A percentile compares a stretch with the other conserved stretches of the same genome.
Conservation (phyloP, 768 basidiomycete species). For the Leccinum subtestaceum region DNA sequence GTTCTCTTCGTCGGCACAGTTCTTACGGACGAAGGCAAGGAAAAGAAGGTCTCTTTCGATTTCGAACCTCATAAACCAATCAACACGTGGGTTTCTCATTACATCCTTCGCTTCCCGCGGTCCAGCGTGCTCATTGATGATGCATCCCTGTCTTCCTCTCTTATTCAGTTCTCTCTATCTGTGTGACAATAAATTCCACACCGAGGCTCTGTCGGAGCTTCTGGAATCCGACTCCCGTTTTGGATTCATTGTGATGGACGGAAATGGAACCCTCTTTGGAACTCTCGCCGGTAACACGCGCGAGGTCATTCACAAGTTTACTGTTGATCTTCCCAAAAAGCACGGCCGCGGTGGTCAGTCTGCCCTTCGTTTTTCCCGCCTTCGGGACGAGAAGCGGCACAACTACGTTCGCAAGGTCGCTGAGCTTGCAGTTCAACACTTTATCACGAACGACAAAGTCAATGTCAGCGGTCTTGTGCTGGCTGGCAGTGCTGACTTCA, state of each 20-base stretch:
- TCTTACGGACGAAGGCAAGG: slow-evolving; percentile 97
- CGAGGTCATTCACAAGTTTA: slow-evolving; percentile 97
- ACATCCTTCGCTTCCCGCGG: neutral
- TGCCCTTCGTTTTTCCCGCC: slow-evolving; percentile 98
- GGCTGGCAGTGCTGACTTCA: slow-evolving; percentile 97
- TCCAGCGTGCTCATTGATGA: neutral
- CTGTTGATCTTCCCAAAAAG: slow-evolving; percentile 98
- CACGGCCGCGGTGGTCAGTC: slow-evolving; percentile 99
- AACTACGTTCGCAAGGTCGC: slow-evolving; percentile 99
- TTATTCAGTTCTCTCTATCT: slow-evolving; percentile 84
- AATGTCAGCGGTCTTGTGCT: slow-evolving; percentile 95
- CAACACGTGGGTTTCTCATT: slow-evolving; percentile 72
- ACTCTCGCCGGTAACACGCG: slow-evolving; percentile 96
- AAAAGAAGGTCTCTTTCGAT: slow-evolving; percentile 98
- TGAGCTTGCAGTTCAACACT: slow-evolving; percentile 95
- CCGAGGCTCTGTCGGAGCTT: slow-evolving; percentile 93
- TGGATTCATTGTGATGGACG: slow-evolving; percentile 99
- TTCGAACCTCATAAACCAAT: slow-evolving; percentile 99
- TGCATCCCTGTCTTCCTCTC: slow-evolving; percentile 2
- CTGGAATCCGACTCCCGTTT: slow-evolving; percentile 97
- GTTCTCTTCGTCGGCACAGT: slow-evolving; percentile 98
- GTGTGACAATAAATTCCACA: slow-evolving; percentile 99
- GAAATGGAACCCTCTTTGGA: slow-evolving; percentile 96
- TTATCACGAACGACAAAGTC: slow-evolving; percentile 96
- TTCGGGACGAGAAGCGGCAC: slow-evolving; percentile 98